A percentile compares a stretch with the other conserved stretches of the same genome.
phyloP scores from a whole-genome alignment of 1,139 yeast species.

The Wickerhamomyces sp. region DNA sequence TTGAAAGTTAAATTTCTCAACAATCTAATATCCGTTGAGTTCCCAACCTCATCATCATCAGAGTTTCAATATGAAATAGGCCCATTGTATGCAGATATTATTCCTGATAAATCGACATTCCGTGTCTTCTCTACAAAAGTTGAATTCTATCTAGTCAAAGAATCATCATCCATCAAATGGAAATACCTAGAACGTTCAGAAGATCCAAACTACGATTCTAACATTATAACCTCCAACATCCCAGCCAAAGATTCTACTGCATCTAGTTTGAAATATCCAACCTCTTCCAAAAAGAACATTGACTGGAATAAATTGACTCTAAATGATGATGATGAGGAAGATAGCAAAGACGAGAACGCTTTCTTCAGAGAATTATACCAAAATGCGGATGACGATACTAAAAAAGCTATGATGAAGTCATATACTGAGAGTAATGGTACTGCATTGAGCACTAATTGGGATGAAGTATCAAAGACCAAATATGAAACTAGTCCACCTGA shows the following conservation, averaged over 20 bases:
- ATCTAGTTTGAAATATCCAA: constrained; percentile 43
- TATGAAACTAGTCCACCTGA: constrained; percentile 79
- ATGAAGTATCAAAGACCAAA: constrained; percentile 64
- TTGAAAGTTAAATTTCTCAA: constrained; percentile 16
- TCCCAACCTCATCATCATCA: constrained; percentile 39
- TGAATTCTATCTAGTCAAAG: constrained; percentile 47
- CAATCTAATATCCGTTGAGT: constrained; percentile 21
- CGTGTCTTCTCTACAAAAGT: constrained; percentile 68
- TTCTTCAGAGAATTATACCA: constrained; percentile 75
- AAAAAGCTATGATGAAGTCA: constrained; percentile 95
- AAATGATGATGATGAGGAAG: constrained; percentile 43
- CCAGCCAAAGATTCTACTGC: constrained; percentile 4
- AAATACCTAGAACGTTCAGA: constrained; percentile 26
- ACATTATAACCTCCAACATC: neutral
- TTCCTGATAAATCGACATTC: constrained; percentile 38
- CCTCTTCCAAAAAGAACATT: constrained; percentile 53
- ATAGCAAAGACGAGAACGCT: constrained; percentile 48
- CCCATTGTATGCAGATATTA: constrained; percentile 38
- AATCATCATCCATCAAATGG: constrained; percentile 32
- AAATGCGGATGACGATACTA: constrained; percentile 83
- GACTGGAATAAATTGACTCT: constrained; percentile 72
- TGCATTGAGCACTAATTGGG: constrained; percentile 90
- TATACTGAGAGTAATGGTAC: constrained; percentile 94
- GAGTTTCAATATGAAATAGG: constrained; percentile 40
- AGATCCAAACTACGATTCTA: constrained; percentile 1